A percentile compares a stretch with the other conserved stretches of the same genome.
These are phyloP conservation scores for Populus hybrid DNA, from an alignment of 441 rosid species.

Conservation along the genomic window DNA sequence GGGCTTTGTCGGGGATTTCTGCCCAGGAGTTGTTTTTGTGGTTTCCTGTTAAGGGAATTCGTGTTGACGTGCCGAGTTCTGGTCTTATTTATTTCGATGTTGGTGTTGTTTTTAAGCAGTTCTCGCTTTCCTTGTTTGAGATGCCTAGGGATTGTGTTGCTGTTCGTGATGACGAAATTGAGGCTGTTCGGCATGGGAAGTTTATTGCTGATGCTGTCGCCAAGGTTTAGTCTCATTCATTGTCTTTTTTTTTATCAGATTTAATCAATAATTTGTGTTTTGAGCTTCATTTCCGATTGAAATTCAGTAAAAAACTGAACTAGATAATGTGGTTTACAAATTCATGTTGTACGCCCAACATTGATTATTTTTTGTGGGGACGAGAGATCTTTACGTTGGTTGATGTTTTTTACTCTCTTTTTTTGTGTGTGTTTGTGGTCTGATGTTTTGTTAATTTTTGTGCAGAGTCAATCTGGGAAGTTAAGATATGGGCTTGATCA, in stretches of 20 bases:
- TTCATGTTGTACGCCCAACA: background rate
- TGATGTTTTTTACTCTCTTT: background rate
- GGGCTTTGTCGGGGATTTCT: conserved; percentile 56
- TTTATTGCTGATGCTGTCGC: conserved; percentile 24
- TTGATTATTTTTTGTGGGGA: background rate
- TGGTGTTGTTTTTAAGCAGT: conserved; percentile 80
- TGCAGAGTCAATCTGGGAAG: conserved; percentile 42
- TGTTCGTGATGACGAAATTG: conserved; percentile 24
- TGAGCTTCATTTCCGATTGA: background rate
- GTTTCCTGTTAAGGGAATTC: conserved; percentile 81
- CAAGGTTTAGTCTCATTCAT: conserved; percentile 32
- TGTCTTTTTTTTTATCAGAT: background rate
- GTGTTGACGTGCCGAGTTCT: conserved; percentile 84
- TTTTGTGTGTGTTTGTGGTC: background rate
- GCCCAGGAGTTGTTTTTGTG: conserved; percentile 85
- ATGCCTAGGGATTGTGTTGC: conserved; percentile 69
- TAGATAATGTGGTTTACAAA: too few species aligned
- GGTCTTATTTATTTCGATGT: conserved; percentile 93
- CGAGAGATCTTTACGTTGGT: background rate
- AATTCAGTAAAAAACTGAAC: too few species aligned
- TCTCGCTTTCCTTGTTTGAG: conserved; percentile 78
- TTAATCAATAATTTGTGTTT: background rate
- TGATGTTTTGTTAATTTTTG: background rate
- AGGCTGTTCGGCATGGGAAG: conserved; percentile 14
- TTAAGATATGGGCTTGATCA: conserved; percentile 28